Conservation (phyloP, 2,329 filamentous ascomycete genomes). For the Colletotrichum shisoi region DNA sequence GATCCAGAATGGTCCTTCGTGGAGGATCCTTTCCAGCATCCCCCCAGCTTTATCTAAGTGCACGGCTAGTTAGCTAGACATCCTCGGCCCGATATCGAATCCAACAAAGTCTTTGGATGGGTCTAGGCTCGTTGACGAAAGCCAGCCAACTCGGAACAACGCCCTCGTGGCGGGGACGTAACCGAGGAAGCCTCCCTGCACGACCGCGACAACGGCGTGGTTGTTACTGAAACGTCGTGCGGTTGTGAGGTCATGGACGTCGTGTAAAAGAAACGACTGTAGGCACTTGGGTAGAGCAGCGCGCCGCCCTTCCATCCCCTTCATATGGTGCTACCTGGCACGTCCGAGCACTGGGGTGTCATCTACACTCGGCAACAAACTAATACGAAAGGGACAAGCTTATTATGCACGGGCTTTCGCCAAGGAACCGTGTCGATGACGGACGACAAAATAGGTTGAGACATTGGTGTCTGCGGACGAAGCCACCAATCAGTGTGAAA, state of each 20-base stretch:
- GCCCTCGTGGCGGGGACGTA: not conserved
- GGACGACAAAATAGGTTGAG: constrained; percentile 11
- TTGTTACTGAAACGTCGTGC: not conserved
- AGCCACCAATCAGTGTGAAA: constrained; percentile 38
- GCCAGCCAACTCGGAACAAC: constrained; percentile 1
- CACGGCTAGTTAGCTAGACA: not conserved
- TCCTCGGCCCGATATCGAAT: constrained; percentile 9
- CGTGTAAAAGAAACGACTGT: constrained; percentile 17
- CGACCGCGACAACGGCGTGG: not conserved
- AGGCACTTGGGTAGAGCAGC: not conserved
- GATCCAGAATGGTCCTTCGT: not conserved
- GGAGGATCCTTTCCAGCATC: constrained; percentile 11
- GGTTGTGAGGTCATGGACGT: constrained; percentile 25
- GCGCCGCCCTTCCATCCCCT: constrained; percentile 4
- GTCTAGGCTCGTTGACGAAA: not conserved
- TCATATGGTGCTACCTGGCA: constrained; percentile 13
- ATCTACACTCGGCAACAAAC: not conserved
- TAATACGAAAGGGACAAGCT: not conserved
- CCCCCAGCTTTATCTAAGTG: not conserved
- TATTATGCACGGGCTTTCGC: constrained; percentile 22
- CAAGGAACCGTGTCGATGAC: constrained; percentile 17
- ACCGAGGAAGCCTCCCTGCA: not conserved
- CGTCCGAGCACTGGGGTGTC: not conserved
- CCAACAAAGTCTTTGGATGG: not conserved
- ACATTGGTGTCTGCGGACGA: constrained; percentile 20